phyloP scores from a whole-genome alignment of 192 early-diverging fungal genomes.

The Coemansia sp. region DNA sequence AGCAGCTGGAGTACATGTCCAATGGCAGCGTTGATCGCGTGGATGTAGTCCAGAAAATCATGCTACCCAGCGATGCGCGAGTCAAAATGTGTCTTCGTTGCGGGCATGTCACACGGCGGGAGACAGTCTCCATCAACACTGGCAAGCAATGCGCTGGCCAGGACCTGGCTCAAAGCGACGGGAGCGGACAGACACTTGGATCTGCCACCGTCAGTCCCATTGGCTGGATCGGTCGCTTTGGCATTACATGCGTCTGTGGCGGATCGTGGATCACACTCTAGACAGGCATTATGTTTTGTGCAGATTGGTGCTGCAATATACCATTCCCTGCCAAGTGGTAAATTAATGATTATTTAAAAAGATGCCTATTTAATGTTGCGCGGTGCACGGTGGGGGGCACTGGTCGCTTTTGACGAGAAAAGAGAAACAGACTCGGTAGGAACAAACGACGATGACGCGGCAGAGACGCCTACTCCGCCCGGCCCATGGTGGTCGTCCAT shows the following conservation, averaged over 20 bases:
- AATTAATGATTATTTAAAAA: background rate
- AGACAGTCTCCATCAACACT: background rate
- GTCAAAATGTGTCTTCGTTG: constrained; percentile 36
- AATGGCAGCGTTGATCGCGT: constrained; percentile 18
- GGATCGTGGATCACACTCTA: constrained; percentile 41
- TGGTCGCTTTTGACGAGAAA: constrained; percentile 23
- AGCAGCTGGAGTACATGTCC: constrained; percentile 11
- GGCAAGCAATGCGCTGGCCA: background rate
- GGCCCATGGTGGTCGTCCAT: constrained; percentile 42
- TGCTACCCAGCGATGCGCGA: constrained; percentile 24
- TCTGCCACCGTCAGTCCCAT: background rate
- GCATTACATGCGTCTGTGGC: constrained; percentile 39
- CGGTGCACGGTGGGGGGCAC: constrained; percentile 20
- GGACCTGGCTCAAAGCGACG: background rate
- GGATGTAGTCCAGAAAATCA: constrained; percentile 43
- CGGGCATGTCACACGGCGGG: constrained; percentile 33
- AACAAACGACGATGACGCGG: background rate
- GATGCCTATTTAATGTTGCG: constrained; percentile 24
- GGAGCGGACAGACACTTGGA: background rate
- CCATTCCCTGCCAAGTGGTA: no score
- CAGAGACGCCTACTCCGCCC: background rate
- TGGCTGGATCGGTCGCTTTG: constrained; percentile 36
- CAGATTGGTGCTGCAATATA: no score
- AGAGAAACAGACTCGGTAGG: constrained; percentile 17
- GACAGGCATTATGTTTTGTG: background rate